Evolutionary conservation across 306 rosid species (phyloP), one percentile per base, ranked within the genome.

Genomic region (Cicer arietinum): DNA sequence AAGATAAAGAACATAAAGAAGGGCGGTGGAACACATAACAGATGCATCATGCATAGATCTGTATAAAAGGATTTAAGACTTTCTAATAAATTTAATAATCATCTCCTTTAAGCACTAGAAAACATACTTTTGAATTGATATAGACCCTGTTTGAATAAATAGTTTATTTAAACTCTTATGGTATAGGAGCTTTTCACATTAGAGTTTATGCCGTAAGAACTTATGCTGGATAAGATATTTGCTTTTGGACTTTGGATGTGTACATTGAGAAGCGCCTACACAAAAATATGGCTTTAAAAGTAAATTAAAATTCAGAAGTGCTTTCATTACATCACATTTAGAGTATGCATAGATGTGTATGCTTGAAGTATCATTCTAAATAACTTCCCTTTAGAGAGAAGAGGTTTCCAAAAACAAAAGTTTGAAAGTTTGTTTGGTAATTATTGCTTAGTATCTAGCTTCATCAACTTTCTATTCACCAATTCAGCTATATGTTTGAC

Each of bases 381-480:
- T 30, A 30, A 30, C 37, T 30, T 30, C 37, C 61, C 74, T 79
- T 14, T 1, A 17, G 47, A 11, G 10, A 54, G 75, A 35, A 61
- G 68, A 53, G 14, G 40, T 45, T 35, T 43, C 62, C 46, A 8
- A 42, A 14, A 54, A 44, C 72, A 20, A 7, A 71, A 25, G 22
- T 44, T 62, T 69, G 71, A 62, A 56, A 67, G 44, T n/a, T 76
- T 1, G 41, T 44, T 46, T 68, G 16, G 40, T 75, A 43, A 41
- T n/a, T 60, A 68, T 60, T 61, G 70, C 20, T 67, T 63, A 56
- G 6, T 51, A 67, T 61, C 53, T 44, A 20, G 48, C 67, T 53
- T 16, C 63, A 66, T 56, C 5, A 8, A 52, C 11, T 60, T 65
- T 79, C 58, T 10, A 46, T 76, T 45, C 20, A n/a, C 41, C 46